A percentile compares a stretch with the other conserved stretches of the same genome.
Evolutionary conservation across 805 yeast genomes (phyloP).

Genomic region (Candida chauliodis): DNA sequence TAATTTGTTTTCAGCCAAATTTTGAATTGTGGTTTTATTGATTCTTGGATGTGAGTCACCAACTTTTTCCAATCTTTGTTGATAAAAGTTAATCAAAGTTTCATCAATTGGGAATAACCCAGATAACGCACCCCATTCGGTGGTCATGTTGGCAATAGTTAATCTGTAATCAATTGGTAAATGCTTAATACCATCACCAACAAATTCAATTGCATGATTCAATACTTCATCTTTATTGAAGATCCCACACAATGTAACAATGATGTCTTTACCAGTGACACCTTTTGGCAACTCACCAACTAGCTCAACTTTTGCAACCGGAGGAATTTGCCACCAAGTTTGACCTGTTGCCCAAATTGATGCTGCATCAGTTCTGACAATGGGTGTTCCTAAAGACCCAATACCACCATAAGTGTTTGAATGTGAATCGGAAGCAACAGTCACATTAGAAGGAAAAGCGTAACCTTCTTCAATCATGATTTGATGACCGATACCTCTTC

Average conservation of each 20-base stretch:
- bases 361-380: constrained; percentile 98
- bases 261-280: constrained; percentile 94
- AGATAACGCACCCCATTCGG: constrained; percentile 98
- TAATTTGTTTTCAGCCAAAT: constrained; percentile 41
- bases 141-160: constrained; percentile 96
- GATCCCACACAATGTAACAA: constrained; percentile 91
- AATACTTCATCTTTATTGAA: constrained; percentile 90
- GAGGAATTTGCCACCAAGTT: constrained; percentile 99
- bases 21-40: constrained; percentile 55
- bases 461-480: constrained; percentile 99
- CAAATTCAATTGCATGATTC: constrained; percentile 91
- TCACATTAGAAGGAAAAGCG: constrained; percentile 88
- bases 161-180: constrained; percentile 79
- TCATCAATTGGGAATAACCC: constrained; percentile 97
- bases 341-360: constrained; percentile 99
- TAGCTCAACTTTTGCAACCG: constrained; percentile 91
- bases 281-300: constrained; percentile 79
- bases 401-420: constrained; percentile 98
- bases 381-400: constrained; percentile 94
- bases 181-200: constrained; percentile 71
- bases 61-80: constrained; percentile 52
- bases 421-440: constrained; percentile 97
- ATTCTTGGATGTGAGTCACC: constrained; percentile 78
- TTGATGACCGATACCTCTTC: constrained; percentile 98
- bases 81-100: constrained; percentile 74